phyloP scores from a whole-genome alignment of 768 basidiomycete genomes.

The Mycena chlorophos region DNA sequence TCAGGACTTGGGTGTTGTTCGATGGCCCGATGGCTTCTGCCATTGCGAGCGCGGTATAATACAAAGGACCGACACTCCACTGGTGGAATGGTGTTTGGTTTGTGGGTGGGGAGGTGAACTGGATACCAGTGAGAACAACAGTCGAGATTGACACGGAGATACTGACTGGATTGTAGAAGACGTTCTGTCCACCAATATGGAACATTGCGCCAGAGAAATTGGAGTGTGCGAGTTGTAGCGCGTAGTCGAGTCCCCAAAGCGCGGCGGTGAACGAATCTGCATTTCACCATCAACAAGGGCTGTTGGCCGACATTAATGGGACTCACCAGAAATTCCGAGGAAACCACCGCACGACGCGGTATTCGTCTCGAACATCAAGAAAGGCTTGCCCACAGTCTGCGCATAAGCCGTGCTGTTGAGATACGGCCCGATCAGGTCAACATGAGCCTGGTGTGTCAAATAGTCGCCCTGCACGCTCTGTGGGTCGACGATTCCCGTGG shows the following conservation, averaged over 20 bases:
- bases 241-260: constrained; percentile 56
- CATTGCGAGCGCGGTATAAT: constrained; percentile 69
- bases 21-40: constrained; percentile 68
- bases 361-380: constrained; percentile 48
- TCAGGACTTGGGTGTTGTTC: constrained; percentile 63
- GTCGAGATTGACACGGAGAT: not conserved
- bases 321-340: not conserved
- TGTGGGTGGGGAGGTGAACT: constrained; percentile 41
- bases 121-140: not conserved
- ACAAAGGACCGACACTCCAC: constrained; percentile 74
- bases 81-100: constrained; percentile 57
- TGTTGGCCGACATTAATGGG: too few species aligned
- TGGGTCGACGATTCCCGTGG: constrained; percentile 9
- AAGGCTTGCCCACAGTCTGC: constrained; percentile 23
- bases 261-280: constrained; percentile 29
- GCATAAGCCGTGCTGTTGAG: constrained; percentile 9
- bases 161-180: constrained; percentile 55
- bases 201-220: constrained; percentile 55
- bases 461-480: constrained; percentile 23
- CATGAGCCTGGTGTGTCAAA: constrained; percentile 34
- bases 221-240: constrained; percentile 50
- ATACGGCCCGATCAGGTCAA: constrained; percentile 8
- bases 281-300: too few species aligned
- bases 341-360: constrained; percentile 48
- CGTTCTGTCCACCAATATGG: constrained; percentile 44